phyloP scores from a whole-genome alignment of 2,329 filamentous ascomycete species.

The Cladosporium sp. region DNA sequence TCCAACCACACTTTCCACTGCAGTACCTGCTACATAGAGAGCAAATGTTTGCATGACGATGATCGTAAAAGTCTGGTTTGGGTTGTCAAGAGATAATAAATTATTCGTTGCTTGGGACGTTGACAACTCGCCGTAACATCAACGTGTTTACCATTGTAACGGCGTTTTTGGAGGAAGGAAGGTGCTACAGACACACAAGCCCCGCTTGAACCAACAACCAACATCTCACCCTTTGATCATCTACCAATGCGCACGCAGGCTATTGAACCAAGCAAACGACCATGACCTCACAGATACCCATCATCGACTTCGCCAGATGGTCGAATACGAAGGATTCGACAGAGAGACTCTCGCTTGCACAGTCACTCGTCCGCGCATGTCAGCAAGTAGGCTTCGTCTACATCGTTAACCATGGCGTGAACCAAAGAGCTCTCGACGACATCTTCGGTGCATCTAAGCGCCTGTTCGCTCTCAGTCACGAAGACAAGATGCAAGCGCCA shows the following conservation, averaged over 20 bases:
- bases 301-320: conserved; percentile 30
- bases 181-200: not conserved
- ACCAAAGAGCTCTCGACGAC: conserved; percentile 34
- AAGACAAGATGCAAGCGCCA: conserved; percentile 42
- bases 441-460: conserved; percentile 34
- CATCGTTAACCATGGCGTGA: conserved; percentile 43
- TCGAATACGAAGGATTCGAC: conserved; percentile 8
- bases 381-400: conserved; percentile 46
- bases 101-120: not conserved
- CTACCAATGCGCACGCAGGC: not conserved
- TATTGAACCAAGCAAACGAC: not conserved
- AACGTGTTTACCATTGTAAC: not conserved
- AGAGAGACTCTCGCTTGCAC: conserved; percentile 28
- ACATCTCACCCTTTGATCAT: not conserved
- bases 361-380: conserved; percentile 44
- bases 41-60: no score
- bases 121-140: not conserved
- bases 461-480: conserved; percentile 42
- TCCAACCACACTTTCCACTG: no score
- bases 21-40: no score
- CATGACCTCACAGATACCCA: conserved; percentile 25
- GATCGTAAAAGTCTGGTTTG: no score
- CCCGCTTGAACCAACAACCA: not conserved
- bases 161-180: not conserved
- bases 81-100: no score